phyloP scores from a whole-genome alignment of 1,284 basidiomycete species.

The Singerocomus inundabilis region DNA sequence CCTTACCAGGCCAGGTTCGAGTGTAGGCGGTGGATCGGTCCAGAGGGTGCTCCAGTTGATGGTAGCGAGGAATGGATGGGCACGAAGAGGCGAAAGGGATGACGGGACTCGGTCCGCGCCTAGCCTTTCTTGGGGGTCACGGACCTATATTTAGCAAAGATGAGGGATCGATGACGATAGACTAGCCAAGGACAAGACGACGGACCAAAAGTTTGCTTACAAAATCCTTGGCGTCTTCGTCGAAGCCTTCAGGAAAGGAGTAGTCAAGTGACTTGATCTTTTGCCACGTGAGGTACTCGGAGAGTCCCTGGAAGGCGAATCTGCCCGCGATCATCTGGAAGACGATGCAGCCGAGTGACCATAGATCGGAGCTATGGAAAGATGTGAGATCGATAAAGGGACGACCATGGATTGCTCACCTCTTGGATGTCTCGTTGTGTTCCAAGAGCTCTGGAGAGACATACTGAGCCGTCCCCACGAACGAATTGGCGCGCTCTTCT shows the following conservation, averaged over 20 bases:
- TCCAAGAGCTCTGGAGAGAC: constrained; percentile 91
- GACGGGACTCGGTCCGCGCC: constrained; percentile 52
- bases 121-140: constrained; percentile 69
- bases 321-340: constrained; percentile 96
- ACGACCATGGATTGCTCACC: constrained; percentile 38
- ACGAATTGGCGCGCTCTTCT: constrained; percentile 70
- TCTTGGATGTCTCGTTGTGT: constrained; percentile 69
- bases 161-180: not conserved
- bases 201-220: constrained; percentile 63
- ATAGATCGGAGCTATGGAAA: constrained; percentile 80
- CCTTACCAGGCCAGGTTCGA: constrained; percentile 56
- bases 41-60: constrained; percentile 77
- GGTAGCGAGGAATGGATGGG: constrained; percentile 73
- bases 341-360: constrained; percentile 95
- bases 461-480: constrained; percentile 97
- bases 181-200: constrained; percentile 1
- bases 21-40: constrained; percentile 59
- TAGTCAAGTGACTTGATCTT: constrained; percentile 77
- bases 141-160: constrained; percentile 44
- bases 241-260: constrained; percentile 70
- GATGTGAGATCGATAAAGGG: not conserved
- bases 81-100: constrained; percentile 59
- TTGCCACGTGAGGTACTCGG: constrained; percentile 82
- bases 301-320: constrained; percentile 87
- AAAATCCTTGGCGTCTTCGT: constrained; percentile 66